phyloP scores from a whole-genome alignment of 1,284 basidiomycete genomes.

The Chalciporus sp. region DNA sequence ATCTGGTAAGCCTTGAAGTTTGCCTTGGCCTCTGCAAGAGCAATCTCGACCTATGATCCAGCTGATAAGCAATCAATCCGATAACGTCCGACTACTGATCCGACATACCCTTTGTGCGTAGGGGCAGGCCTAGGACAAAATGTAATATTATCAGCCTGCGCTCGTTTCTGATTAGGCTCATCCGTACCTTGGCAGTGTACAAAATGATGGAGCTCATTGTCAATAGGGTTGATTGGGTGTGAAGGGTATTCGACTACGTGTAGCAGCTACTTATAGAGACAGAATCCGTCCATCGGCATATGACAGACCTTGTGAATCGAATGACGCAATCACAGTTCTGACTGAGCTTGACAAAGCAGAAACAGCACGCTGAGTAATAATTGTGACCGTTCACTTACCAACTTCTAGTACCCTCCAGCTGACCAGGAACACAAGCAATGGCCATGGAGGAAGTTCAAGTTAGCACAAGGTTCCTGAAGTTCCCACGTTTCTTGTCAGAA shows the following conservation, averaged over 20 bases:
- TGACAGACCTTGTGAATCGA: too few species aligned
- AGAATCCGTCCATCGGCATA: background rate
- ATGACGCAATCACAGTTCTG: background rate
- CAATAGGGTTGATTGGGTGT: background rate
- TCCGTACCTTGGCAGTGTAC: conserved; percentile 52
- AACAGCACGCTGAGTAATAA: too few species aligned
- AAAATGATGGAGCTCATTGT: conserved; percentile 40
- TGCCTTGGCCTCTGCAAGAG: conserved; percentile 56
- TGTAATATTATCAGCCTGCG: background rate
- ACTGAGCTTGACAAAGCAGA: too few species aligned
- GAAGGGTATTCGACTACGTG: background rate
- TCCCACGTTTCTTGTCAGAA: too few species aligned
- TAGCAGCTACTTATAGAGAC: conserved; percentile 10
- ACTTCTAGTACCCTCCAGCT: background rate
- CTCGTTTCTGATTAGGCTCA: background rate
- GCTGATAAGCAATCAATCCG: background rate
- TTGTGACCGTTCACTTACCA: too few species aligned
- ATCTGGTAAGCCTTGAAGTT: conserved; percentile 53
- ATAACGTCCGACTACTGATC: conserved; percentile 25
- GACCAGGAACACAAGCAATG: too few species aligned
- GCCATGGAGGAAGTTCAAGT: too few species aligned
- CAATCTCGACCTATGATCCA: conserved; percentile 50
- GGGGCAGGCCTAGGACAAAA: conserved; percentile 11
- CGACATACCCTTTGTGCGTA: conserved; percentile 15
- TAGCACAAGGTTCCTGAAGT: too few species aligned